A percentile compares a stretch with the other conserved stretches of the same genome.
phyloP scores from a whole-genome alignment of 164 flowering plant genomes.

The Kingdonia uniflora region DNA sequence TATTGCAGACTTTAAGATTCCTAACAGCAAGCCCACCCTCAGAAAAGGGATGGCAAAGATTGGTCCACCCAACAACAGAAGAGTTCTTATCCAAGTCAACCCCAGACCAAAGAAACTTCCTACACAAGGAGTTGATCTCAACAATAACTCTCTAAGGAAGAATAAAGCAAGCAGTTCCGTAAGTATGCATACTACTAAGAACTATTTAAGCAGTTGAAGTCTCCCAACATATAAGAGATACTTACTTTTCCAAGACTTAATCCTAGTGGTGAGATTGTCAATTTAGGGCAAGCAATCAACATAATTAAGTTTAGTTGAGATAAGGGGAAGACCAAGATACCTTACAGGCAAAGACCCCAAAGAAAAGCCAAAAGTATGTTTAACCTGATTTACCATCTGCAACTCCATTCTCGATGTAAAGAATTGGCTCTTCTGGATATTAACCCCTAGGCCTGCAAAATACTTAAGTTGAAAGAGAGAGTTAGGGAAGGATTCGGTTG shows the following conservation, averaged over 20 bases:
- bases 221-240: not conserved
- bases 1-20: not conserved
- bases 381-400: not conserved
- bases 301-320: not conserved
- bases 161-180: not conserved
- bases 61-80: not conserved
- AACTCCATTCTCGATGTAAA: not conserved
- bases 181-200: not conserved
- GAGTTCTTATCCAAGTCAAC: not conserved
- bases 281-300: not conserved
- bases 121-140: not conserved
- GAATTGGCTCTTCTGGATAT: not conserved
- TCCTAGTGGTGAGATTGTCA: not conserved
- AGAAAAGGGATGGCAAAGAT: not conserved
- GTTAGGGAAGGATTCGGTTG: not conserved
- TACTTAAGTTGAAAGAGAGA: not conserved
- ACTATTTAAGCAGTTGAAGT: not conserved
- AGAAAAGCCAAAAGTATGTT: not conserved
- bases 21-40: not conserved
- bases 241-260: not conserved
- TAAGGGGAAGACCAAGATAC: not conserved
- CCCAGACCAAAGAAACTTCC: not conserved
- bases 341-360: not conserved
- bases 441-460: not conserved
- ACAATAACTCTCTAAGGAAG: not conserved